phyloP scores from a whole-genome alignment of 2,329 filamentous ascomycete species.

The Cercospora berteroae region DNA sequence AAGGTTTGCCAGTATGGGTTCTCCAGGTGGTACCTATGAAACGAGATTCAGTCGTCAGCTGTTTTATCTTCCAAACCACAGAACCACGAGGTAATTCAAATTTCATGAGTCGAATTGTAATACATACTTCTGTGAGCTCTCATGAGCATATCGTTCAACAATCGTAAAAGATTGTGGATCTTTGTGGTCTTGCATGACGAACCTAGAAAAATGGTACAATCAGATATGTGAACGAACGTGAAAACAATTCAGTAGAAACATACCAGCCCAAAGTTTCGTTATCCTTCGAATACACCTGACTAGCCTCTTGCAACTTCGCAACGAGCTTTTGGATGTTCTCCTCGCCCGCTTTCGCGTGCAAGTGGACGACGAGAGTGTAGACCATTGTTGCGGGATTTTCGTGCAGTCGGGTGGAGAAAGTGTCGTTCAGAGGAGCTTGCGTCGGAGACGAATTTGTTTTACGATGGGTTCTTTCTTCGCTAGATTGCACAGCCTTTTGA shows the following conservation, averaged over 20 bases:
- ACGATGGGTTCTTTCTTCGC: neutral
- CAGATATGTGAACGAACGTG: neutral
- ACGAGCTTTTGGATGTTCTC: conserved; percentile 65
- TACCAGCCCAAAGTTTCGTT: conserved; percentile 57
- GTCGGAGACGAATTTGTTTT: neutral
- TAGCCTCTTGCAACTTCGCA: conserved; percentile 73
- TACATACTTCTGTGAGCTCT: conserved; percentile 50
- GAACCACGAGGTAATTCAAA: neutral
- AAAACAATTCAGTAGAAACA: neutral
- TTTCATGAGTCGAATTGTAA: neutral
- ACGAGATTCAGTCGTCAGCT: neutral
- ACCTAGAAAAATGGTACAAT: conserved; percentile 49
- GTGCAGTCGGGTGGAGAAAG: neutral
- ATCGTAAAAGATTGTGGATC: conserved; percentile 71
- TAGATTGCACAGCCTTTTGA: neutral
- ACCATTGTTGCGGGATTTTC: conserved; percentile 23
- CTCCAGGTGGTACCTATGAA: conserved; percentile 26
- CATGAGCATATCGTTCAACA: conserved; percentile 69
- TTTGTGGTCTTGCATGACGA: conserved; percentile 72
- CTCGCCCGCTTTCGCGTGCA: conserved; percentile 66
- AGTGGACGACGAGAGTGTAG: conserved; percentile 67
- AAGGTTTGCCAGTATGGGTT: conserved; percentile 77
- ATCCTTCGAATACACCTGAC: conserved; percentile 68
- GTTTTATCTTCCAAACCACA: neutral
- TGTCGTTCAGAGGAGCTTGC: neutral